A percentile compares a stretch with the other conserved stretches of the same genome.
Evolutionary conservation across 2,329 filamentous ascomycete species (phyloP).

Genomic region (Xylariaceae sp.): DNA sequence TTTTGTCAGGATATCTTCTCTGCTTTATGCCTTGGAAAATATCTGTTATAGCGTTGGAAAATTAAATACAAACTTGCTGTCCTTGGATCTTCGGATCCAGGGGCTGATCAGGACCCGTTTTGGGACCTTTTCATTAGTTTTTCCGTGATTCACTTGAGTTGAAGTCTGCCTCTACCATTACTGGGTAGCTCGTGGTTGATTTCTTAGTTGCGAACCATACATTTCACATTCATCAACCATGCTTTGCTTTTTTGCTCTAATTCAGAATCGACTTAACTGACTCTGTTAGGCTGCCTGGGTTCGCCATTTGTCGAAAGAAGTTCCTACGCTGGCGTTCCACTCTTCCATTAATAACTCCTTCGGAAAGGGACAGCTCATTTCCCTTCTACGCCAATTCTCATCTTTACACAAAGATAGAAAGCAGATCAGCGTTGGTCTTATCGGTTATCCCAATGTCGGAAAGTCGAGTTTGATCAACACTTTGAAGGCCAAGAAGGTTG

Average conservation of each 20-base stretch:
- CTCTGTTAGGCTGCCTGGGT: slow-evolving; percentile 74
- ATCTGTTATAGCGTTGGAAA: slow-evolving; percentile 99
- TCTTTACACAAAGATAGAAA: slow-evolving; percentile 84
- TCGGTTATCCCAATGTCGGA: slow-evolving; percentile 85
- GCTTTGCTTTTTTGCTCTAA: neutral
- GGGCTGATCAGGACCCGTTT: slow-evolving; percentile 77
- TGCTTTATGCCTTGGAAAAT: slow-evolving; percentile 55
- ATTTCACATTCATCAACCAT: slow-evolving; percentile 42
- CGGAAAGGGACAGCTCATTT: slow-evolving; percentile 90
- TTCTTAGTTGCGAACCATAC: slow-evolving; percentile 99
- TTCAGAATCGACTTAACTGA: slow-evolving; percentile 3
- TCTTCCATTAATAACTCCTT: slow-evolving; percentile 94
- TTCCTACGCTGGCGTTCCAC: slow-evolving; percentile 91
- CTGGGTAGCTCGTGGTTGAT: slow-evolving; percentile 62
- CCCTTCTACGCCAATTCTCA: slow-evolving; percentile 87
- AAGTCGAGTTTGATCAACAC: slow-evolving; percentile 95
- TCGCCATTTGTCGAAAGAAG: slow-evolving; percentile 77
- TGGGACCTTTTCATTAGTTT: slow-evolving; percentile 73
- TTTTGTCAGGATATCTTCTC: slow-evolving; percentile 77
- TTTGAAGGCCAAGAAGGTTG: slow-evolving; percentile 87
- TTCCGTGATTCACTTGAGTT: slow-evolving; percentile 91
- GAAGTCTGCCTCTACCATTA: slow-evolving; percentile 68
- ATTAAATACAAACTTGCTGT: slow-evolving; percentile 71
- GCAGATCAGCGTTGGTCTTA: slow-evolving; percentile 87
- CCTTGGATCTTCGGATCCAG: slow-evolving; percentile 56